Conservation (phyloP, 352 stramenopile species). For the Blastocystis sp. region DNA sequence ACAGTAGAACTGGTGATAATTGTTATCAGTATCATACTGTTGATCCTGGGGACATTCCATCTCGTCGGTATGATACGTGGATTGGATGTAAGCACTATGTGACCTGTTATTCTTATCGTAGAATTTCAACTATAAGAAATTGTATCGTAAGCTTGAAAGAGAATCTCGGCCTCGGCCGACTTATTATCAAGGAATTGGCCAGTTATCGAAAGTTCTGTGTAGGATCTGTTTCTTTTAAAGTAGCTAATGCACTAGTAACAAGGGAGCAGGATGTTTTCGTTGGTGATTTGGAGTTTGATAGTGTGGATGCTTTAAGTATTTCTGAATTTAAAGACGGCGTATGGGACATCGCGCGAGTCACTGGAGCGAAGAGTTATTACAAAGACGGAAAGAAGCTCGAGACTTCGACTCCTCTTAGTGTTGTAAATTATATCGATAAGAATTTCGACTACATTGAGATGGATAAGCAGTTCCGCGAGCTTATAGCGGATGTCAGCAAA, state of each 20-base stretch:
- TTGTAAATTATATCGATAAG: not conserved
- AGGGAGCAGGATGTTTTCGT: conserved; percentile 15
- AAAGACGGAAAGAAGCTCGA: not conserved
- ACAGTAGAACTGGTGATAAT: not conserved
- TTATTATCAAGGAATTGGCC: conserved; percentile 18
- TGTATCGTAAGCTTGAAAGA: not conserved
- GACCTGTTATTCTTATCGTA: not conserved
- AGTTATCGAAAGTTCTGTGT: not conserved
- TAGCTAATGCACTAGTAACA: not conserved
- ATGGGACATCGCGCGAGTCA: not conserved
- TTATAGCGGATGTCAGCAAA: conserved; percentile 37
- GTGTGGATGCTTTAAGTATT: not conserved
- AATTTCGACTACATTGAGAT: not conserved
- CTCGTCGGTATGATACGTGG: not conserved
- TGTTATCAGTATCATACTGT: not conserved
- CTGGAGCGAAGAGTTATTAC: not conserved
- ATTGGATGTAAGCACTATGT: not conserved
- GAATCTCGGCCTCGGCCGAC: not conserved
- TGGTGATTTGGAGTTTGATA: not conserved
- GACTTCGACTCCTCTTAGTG: not conserved
- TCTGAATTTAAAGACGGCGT: not conserved
- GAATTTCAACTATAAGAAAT: conserved; percentile 46
- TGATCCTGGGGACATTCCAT: not conserved
- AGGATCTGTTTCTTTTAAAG: not conserved
- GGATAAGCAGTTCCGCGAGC: conserved; percentile 21